Conservation (phyloP, 768 basidiomycete species). For the Lactarius hengduanensis region DNA sequence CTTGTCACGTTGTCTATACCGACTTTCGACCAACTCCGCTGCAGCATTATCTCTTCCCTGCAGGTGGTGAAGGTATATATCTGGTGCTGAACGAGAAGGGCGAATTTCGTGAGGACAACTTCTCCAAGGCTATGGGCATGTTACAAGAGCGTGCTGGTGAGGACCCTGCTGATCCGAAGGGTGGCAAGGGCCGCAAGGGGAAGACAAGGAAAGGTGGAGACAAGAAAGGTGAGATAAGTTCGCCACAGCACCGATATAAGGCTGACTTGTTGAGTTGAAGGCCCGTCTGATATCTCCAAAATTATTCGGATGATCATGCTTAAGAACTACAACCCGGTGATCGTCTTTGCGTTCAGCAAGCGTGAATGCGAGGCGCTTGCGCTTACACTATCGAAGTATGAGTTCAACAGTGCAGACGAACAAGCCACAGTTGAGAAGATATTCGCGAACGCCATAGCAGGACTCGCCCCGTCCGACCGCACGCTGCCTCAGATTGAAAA, state of each 20-base stretch:
- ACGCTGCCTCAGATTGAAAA: constrained; percentile 92
- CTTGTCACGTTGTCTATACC: constrained; percentile 98
- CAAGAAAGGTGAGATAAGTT: constrained; percentile 66
- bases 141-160: constrained; percentile 82
- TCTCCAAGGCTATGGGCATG: constrained; percentile 96
- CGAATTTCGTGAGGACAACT: constrained; percentile 96
- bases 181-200: constrained; percentile 87
- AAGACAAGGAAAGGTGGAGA: constrained; percentile 92
- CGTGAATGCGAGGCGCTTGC: constrained; percentile 96
- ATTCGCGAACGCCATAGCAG: constrained; percentile 93
- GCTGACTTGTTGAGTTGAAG: constrained; percentile 40
- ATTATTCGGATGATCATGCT: constrained; percentile 98
- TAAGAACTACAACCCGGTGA: constrained; percentile 97
- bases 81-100: constrained; percentile 99
- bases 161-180: constrained; percentile 83
- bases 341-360: constrained; percentile 98
- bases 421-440: constrained; percentile 83
- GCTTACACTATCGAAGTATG: constrained; percentile 88
- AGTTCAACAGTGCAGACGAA: constrained; percentile 92
- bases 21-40: constrained; percentile 98
- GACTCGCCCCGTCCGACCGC: constrained; percentile 81
- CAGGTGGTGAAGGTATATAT: constrained; percentile 95
- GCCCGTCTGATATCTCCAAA: constrained; percentile 91
- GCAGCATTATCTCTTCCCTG: constrained; percentile 97
- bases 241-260: not conserved